Evolutionary conservation across 257 asterid species (phyloP), one percentile per base, ranked within the genome.

Genomic region (Buddleja alternifolia): DNA sequence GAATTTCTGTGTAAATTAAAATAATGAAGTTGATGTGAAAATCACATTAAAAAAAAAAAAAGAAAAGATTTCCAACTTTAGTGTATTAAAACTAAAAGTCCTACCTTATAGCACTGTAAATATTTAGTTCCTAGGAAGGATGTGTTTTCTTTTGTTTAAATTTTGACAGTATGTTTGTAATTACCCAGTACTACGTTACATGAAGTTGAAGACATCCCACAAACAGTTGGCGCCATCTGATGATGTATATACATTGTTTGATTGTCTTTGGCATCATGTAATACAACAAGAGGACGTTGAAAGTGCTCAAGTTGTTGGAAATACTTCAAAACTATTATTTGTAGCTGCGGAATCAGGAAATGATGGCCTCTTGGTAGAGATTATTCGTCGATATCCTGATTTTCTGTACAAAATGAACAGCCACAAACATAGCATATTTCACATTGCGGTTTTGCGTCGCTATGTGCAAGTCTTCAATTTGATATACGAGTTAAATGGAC

Each of bases 371-470:
- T n/a, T 80, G 69, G 73, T 69, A 1, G 77, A 80, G 48, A 46
- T 80, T 2, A 53, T 76, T 29, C 19, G 16, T 12, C 39, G 70
- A 6, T 50, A 80, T 57, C 82, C 74, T 0, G 70, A 77, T 56
- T 55, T 80, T 45, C n/a, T 80, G 3, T 76, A 76, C 10, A 70
- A 70, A 73, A 54, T 70, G 2, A 73, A 80, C 14, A 15, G 7
- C 0, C 9, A 41, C 2, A 73, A 41, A 20, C 77, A 77, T 3
- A 80, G 67, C 80, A 76, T 80, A 21, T 70, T 76, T 6, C 85
- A 80, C 39, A 70, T 80, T 1, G 85, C 85, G 0, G 80, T 76
- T 36, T 32, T 1, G 25, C 62, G 10, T 48, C 85, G 85, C n/a
- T 36, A 77, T 16, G 80, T 65, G 9, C 63, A 44, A 12, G 67